Evolutionary conservation across 257 asterid species (phyloP).

Genomic region (Mentha longifolia): DNA sequence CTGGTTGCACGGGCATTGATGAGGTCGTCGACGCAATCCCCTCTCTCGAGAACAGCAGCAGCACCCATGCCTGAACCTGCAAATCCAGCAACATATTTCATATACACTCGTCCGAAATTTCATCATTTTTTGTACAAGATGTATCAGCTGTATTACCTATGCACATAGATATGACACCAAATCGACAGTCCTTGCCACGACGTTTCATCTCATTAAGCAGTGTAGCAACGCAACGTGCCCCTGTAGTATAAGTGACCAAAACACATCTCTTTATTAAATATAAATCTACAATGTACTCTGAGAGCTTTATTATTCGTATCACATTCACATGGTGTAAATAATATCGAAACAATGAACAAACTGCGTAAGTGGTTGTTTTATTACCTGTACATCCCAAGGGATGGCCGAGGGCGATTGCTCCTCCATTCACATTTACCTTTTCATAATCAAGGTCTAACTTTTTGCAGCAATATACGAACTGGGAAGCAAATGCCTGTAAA

Average conservation of each 20-base stretch:
- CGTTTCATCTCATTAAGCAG: conserved; percentile 92
- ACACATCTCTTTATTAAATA: too few relatives aligned
- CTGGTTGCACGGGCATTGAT: conserved; percentile 45
- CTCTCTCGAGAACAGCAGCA: conserved; percentile 92
- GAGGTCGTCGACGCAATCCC: conserved; percentile 69
- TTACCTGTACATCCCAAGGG: conserved; percentile 94
- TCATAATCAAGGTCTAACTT: conserved; percentile 62
- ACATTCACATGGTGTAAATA: background rate
- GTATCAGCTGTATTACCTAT: conserved; percentile 52
- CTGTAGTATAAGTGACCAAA: conserved; percentile 38
- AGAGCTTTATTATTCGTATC: too few relatives aligned
- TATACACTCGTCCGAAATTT: background rate
- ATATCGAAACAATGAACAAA: background rate
- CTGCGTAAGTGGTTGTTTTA: background rate
- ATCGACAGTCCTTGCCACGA: conserved; percentile 81
- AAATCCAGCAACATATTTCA: conserved; percentile 29
- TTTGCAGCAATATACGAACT: conserved; percentile 81
- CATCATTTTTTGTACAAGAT: too few relatives aligned
- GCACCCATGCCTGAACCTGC: conserved; percentile 97
- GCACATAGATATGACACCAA: conserved; percentile 95
- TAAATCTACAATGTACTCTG: too few relatives aligned
- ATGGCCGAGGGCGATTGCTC: conserved; percentile 96
- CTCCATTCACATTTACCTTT: conserved; percentile 91
- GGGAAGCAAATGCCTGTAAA: conserved; percentile 94
- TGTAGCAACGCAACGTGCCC: conserved; percentile 92